A percentile compares a stretch with the other conserved stretches of the same genome.
These are phyloP conservation scores for Vigna radiata DNA, from an alignment of 306 rosid species.

Conservation along the genomic window DNA sequence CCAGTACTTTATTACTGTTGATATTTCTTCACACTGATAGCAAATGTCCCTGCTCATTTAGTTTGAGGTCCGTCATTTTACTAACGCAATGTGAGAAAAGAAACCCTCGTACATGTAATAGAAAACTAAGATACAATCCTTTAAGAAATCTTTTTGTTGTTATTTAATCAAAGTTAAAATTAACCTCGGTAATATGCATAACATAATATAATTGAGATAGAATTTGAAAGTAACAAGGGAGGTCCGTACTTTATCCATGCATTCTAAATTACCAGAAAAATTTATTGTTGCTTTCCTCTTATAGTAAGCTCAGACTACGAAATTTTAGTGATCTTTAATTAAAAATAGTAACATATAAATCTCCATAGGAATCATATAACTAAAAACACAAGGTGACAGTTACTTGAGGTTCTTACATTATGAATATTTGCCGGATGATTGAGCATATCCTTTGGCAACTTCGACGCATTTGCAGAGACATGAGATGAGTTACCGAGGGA, in stretches of 20 bases:
- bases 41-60: slow-evolving; percentile 6
- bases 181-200: not conserved
- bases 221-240: not conserved
- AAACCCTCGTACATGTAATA: not conserved
- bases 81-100: slow-evolving; percentile 1
- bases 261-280: slow-evolving; percentile 17
- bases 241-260: not conserved
- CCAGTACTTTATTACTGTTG: not conserved
- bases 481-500: slow-evolving; percentile 27
- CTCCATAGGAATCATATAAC: slow-evolving; percentile 27
- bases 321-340: not conserved
- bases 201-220: not conserved
- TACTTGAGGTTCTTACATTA: slow-evolving; percentile 48
- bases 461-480: slow-evolving; percentile 46
- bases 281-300: not conserved
- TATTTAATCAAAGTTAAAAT: too few species aligned
- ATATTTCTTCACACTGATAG: slow-evolving; percentile 24
- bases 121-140: not conserved
- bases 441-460: slow-evolving; percentile 66
- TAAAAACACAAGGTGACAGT: not conserved
- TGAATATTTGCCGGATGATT: slow-evolving; percentile 87
- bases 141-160: too few species aligned
- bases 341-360: slow-evolving; percentile 16
- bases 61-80: not conserved
- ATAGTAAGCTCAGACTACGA: slow-evolving; percentile 1